Evolutionary conservation across 2,329 filamentous ascomycete species (phyloP), one percentile per base, ranked within the genome.

Genomic region (Microsporum audouinii): DNA sequence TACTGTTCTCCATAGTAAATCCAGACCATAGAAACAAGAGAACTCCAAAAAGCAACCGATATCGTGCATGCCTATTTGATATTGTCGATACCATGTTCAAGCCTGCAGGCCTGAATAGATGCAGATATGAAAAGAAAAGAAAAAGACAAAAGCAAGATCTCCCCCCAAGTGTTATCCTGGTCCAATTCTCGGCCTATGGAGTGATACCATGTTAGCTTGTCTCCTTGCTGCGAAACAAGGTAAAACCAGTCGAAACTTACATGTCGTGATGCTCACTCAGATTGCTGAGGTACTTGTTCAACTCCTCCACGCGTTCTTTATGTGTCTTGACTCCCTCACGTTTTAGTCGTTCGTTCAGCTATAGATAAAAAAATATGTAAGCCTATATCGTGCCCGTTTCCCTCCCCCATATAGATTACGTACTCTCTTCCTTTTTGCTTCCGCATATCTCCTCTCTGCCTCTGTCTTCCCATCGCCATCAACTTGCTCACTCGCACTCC

Each of bases 251-350:
- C 10, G 6, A 4, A 34, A 73, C 78, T 67, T 75, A 81, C 91
- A 99, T 99, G 72, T 99, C 94, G 75, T 99, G 92, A 77, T 99
- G 94, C 76, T 99, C 94, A 76, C 89, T 96, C 70, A 99, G 76
- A 66, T 86, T 88, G 66, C 89, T 94, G 39, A 99, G 78, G 73
- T 97, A 96, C 65, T 88, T 89, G 73, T 99, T 99, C 68, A 97
- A 78, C 72, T 96, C 91, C 73, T 97, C 91, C 49, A 99, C 92
- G 8, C 90, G 85, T 78, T 99, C 89, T 73, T 97, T 97, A 75
- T 99, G 94, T 34, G 91, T 95, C 80, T 96, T 97, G 66, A 92
- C 84, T 14, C 95, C 87, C 72, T 96, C 91, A 12, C 87, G 84
- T 70, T 88, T 86, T 51, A 95, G 78, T 64, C 90, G 80, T 69